Conservation (phyloP, 1,284 basidiomycete species). For the Leccinum fallax region DNA sequence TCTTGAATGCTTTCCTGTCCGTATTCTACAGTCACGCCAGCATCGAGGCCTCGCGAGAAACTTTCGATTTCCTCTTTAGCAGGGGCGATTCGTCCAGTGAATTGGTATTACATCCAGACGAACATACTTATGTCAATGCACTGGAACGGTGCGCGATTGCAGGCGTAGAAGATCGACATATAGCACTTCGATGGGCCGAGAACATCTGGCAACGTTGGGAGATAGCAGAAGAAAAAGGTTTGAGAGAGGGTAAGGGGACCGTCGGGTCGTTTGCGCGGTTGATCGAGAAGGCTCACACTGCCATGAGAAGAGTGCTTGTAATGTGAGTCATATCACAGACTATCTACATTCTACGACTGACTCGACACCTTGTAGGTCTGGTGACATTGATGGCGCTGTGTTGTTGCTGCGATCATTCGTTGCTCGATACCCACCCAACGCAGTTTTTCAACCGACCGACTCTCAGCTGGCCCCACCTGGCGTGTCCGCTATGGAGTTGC, state of each 20-base stretch:
- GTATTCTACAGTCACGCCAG: constrained; percentile 70
- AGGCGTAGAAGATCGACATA: constrained; percentile 47
- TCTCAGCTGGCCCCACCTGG: neutral
- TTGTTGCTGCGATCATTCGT: constrained; percentile 57
- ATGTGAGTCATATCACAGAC: constrained; percentile 47
- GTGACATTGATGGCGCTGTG: constrained; percentile 54
- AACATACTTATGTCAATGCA: constrained; percentile 62
- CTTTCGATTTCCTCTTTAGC: constrained; percentile 52
- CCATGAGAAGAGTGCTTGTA: constrained; percentile 62
- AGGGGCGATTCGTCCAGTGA: neutral
- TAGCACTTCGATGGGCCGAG: constrained; percentile 52
- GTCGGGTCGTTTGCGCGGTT: constrained; percentile 36
- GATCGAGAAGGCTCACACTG: constrained; percentile 65
- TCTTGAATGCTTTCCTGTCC: constrained; percentile 84
- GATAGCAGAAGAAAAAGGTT: constrained; percentile 40
- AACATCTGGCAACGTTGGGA: constrained; percentile 64
- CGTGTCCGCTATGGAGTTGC: neutral
- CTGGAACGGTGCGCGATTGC: constrained; percentile 65
- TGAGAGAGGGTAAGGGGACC: constrained; percentile 26
- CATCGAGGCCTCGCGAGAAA: constrained; percentile 48
- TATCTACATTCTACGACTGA: constrained; percentile 2
- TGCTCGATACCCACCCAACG: constrained; percentile 56
- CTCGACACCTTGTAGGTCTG: constrained; percentile 42
- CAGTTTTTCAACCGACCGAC: constrained; percentile 27
- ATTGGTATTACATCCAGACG: constrained; percentile 46